Percentiles rank a stretch among this genome's conserved stretches.
Conservation (phyloP, 805 yeast species). For the Danielia reshetovae region DNA sequence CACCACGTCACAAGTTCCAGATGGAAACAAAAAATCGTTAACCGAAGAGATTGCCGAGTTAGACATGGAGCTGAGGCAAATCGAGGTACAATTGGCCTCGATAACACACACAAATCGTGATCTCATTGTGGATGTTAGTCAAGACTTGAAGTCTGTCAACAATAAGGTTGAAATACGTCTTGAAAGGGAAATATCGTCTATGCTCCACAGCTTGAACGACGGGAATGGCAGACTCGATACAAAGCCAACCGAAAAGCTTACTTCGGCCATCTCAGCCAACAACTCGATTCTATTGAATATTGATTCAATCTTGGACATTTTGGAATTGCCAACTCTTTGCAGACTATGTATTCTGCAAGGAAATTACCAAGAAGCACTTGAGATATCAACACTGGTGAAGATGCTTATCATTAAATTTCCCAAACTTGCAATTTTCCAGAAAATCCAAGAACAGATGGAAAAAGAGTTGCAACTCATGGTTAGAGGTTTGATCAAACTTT, state of each 20-base stretch:
- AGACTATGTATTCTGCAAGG: slow-evolving; percentile 83
- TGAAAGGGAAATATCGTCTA: slow-evolving; percentile 9
- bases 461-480: slow-evolving; percentile 62
- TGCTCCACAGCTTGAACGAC: slow-evolving; percentile 2
- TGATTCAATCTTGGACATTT: slow-evolving; percentile 68
- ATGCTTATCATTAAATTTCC: slow-evolving; percentile 70
- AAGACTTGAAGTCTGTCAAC: slow-evolving; percentile 24
- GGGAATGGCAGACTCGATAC: not conserved
- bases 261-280: slow-evolving; percentile 19
- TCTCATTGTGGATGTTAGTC: slow-evolving; percentile 39
- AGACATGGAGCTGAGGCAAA: slow-evolving; percentile 49
- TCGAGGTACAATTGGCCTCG: slow-evolving; percentile 45
- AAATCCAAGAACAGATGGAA: slow-evolving; percentile 49
- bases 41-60: slow-evolving; percentile 74
- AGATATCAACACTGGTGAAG: slow-evolving; percentile 69
- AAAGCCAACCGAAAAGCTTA: slow-evolving; percentile 18
- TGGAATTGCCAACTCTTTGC: slow-evolving; percentile 81
- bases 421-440: slow-evolving; percentile 46
- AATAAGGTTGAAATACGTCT: slow-evolving; percentile 15
- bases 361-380: slow-evolving; percentile 84
- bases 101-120: slow-evolving; percentile 41
- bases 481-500: slow-evolving; percentile 59
- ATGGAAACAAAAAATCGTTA: slow-evolving; percentile 28
- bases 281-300: slow-evolving; percentile 52
- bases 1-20: slow-evolving; percentile 26